Base-by-base conservation (phyloP, 2,329 filamentous ascomycete genomes). In the Lecanosticta acicola region DNA sequence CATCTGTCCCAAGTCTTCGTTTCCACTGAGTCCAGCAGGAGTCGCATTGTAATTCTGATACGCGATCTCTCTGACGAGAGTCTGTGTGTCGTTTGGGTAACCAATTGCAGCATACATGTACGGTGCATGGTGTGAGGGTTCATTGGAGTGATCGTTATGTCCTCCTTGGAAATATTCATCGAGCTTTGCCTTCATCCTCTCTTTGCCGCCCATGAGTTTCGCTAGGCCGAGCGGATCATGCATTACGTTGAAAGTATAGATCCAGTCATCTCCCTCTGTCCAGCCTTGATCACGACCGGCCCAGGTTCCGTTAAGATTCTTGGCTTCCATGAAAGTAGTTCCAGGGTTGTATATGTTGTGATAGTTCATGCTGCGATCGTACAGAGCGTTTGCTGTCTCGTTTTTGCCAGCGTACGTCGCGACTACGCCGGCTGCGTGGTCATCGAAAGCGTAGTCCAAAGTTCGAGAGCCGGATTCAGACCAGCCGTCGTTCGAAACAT, bases 1-100 rank as follows among this genome's bases (percentile, higher is more conserved):
- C 71, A 74, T 75, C 59, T 75, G 71, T 1, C 71, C 71, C 3
- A 75, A 58, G 51, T 75, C 71, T 49, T 75, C 72, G 48, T 74
- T 75, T 1, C 72, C 72, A 26, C 68, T 67, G 0, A 75, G 51
- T 1, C 72, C 71, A 0, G 68, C 65, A 32, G 69, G 67, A 0
- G 71, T 74, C 7, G 70, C 66, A 32, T 74, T 74, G 39, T 73
- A 74, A 17, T 72, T 67, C 2, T 59, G 53, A 58, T 58, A 67
- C 2, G 70, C 68, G 26, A 72, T 59, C 1, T 53, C 46, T 3
- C 69, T 60, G 4, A 71, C 64, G 5, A 63, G 59, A 3, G 69
- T 66, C 3, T 71, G 70, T 0, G 71, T 66, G 1, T 52, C 55
- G 3, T 45, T 53, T 0, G 71, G 68, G 45, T 68, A 65, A 0